These are phyloP conservation scores for Prunus fruticosa DNA, from an alignment of 306 rosid genomes.

Conservation along the genomic window DNA sequence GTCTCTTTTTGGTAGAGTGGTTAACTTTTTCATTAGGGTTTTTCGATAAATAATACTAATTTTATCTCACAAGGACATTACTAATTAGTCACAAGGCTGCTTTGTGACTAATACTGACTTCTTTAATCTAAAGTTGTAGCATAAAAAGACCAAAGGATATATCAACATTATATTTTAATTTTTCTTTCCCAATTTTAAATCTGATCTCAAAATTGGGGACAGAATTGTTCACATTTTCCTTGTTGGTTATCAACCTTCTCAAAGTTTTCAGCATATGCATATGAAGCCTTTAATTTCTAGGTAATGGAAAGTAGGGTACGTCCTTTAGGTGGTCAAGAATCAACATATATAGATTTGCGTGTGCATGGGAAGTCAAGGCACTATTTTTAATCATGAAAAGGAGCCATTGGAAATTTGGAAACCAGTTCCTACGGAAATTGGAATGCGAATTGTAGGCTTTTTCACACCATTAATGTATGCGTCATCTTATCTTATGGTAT, in stretches of 20 bases:
- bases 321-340: no score
- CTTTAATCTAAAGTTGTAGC: background rate
- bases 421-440: background rate
- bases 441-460: background rate
- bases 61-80: background rate
- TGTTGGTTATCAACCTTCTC: background rate
- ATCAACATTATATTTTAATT: no score
- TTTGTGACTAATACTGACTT: background rate
- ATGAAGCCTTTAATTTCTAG: no score
- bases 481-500: no score
- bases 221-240: background rate
- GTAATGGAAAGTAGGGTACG: no score
- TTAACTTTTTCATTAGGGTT: background rate
- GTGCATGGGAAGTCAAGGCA: background rate
- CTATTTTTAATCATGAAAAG: background rate
- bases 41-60: background rate
- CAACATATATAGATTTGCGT: background rate
- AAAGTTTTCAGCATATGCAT: background rate
- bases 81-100: background rate
- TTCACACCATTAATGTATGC: background rate
- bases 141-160: no score
- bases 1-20: slow-evolving; percentile 4
- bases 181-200: no score
- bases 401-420: background rate
- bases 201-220: background rate